A percentile compares a stretch with the other conserved stretches of the same genome.
Evolutionary conservation across 1,139 yeast genomes (phyloP).

Genomic region (Sugiyamaella sp.): DNA sequence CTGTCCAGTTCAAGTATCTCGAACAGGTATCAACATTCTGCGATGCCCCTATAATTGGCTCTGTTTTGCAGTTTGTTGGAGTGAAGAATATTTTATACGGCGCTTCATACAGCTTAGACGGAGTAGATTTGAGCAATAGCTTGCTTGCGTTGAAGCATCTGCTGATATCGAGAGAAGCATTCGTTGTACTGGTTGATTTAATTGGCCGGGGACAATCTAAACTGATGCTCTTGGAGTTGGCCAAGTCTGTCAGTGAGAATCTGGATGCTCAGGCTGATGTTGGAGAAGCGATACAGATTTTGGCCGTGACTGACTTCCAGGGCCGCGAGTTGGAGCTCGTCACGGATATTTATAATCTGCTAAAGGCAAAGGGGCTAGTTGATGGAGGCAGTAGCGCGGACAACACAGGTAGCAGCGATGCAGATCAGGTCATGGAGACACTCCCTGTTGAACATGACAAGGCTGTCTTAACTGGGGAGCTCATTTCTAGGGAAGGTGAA

Average conservation of each 20-base stretch:
- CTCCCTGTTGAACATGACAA: too few species aligned
- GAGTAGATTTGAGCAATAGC: slow-evolving; percentile 16
- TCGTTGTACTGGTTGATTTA: slow-evolving; percentile 13
- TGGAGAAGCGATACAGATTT: background rate
- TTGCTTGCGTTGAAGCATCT: slow-evolving; percentile 11
- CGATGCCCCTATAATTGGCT: slow-evolving; percentile 26
- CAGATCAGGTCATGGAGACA: too few species aligned
- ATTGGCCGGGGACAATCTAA: background rate
- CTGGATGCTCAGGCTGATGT: slow-evolving; percentile 1
- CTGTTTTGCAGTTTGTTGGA: slow-evolving; percentile 32
- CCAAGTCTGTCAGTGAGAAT: slow-evolving; percentile 7
- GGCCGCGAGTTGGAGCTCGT: background rate
- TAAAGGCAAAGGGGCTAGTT: slow-evolving; percentile 9
- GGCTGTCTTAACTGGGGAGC: too few species aligned
- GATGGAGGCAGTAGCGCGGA: background rate
- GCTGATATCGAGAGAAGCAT: slow-evolving; percentile 22
- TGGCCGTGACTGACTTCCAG: background rate
- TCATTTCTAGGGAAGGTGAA: too few species aligned
- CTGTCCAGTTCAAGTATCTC: slow-evolving; percentile 10
- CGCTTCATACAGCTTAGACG: slow-evolving; percentile 24
- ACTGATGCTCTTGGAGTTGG: background rate
- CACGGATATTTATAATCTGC: background rate
- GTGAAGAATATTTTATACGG: slow-evolving; percentile 26
- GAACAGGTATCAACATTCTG: slow-evolving; percentile 25
- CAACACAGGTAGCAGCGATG: too few species aligned